A percentile compares a stretch with the other conserved stretches of the same genome.
Conservation (phyloP, 1,284 basidiomycete species). For the Ustilago lituana region DNA sequence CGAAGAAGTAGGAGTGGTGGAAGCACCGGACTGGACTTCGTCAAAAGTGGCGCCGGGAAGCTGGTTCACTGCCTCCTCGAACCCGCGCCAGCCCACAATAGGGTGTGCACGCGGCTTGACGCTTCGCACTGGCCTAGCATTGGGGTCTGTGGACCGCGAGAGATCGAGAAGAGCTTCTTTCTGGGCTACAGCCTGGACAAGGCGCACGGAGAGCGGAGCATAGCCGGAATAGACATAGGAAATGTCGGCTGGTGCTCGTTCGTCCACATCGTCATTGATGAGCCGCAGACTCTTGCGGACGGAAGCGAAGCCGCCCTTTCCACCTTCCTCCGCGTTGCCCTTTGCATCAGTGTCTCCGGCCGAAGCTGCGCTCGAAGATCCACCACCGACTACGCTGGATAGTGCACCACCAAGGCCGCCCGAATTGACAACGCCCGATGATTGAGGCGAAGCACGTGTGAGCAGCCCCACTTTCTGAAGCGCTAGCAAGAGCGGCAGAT, state of each 20-base stretch:
- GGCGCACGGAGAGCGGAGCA: conserved; percentile 87
- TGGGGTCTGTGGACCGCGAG: conserved; percentile 14
- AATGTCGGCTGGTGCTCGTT: conserved; percentile 82
- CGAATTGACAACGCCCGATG: conserved; percentile 1
- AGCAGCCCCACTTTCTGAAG: conserved; percentile 79
- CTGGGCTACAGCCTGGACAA: conserved; percentile 91
- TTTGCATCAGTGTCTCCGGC: conserved; percentile 3
- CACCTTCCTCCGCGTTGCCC: conserved; percentile 32
- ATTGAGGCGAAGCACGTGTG: conserved; percentile 12
- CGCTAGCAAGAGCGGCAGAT: conserved; percentile 83
- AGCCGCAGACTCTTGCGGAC: conserved; percentile 87
- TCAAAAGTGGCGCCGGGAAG: conserved; percentile 89
- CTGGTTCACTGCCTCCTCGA: conserved; percentile 84
- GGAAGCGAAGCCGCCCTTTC: conserved; percentile 73
- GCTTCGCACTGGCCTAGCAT: background rate
- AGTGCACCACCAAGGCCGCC: conserved; percentile 25
- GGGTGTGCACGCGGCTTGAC: conserved; percentile 74
- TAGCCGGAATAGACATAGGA: conserved; percentile 96
- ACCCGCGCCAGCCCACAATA: conserved; percentile 93
- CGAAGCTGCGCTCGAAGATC: background rate
- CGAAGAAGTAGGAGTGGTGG: background rate
- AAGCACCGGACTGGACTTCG: conserved; percentile 71
- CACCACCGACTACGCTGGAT: conserved; percentile 42
- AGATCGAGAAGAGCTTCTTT: conserved; percentile 79
- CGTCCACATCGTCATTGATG: conserved; percentile 85